A percentile compares a stretch with the other conserved stretches of the same genome.
Conservation (phyloP, 371 early-diverging fungal species). For the Saksenaea oblongispora region DNA sequence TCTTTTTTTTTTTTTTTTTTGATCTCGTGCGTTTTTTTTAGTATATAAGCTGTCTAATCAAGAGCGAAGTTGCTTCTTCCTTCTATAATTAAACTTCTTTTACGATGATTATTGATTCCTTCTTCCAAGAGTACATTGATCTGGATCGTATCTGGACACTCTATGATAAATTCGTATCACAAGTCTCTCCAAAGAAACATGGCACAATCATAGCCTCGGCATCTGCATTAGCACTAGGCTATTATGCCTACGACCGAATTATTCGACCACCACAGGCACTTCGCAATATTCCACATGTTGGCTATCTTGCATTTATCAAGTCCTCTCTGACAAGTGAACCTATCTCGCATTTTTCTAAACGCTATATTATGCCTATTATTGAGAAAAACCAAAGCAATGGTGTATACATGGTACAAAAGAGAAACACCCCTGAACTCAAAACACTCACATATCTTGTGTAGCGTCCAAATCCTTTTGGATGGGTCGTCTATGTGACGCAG, state of each 20-base stretch:
- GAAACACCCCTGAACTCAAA: not conserved
- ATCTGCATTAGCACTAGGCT: not conserved
- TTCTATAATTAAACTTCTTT: not conserved
- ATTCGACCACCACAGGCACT: conserved; percentile 1
- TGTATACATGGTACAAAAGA: conserved; percentile 8
- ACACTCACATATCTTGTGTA: not conserved
- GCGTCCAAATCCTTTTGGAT: conserved; percentile 12
- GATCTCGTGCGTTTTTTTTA: no score
- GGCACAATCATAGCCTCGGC: not conserved
- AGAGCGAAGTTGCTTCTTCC: not conserved
- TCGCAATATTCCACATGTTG: conserved; percentile 4
- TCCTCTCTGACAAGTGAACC: not conserved
- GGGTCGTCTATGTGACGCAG: conserved; percentile 14
- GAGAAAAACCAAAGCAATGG: conserved; percentile 5
- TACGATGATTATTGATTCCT: not conserved
- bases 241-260: not conserved
- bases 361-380: not conserved
- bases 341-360: not conserved
- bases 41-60: not conserved
- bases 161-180: not conserved
- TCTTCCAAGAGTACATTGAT: not conserved
- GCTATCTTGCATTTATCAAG: not conserved
- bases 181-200: not conserved
- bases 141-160: not conserved
- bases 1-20: not conserved